Base-by-base conservation (phyloP, 805 yeast genomes). In the Wickerhamomyces canadensis region DNA sequence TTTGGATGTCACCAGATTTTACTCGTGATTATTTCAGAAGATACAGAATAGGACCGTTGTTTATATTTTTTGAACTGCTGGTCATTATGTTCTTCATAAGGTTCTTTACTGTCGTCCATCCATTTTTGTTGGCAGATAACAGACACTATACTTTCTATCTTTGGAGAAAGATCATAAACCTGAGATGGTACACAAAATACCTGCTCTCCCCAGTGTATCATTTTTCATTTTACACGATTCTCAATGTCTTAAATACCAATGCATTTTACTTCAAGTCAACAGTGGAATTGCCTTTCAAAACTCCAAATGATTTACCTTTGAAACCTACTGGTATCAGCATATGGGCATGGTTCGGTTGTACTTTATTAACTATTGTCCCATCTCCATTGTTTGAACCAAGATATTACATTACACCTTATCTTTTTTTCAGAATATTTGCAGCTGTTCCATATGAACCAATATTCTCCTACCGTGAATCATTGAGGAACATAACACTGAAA, bases 311-410 rank as follows among this genome's bases (percentile, higher is more conserved):
- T 18, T 38, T 65, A 19, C 72, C 72, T 4, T 43, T 64, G 19
- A 67, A 65, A 43, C 57, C 67, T 35, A 63, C 71, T 12, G 70
- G 68, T 19, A 62, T 68, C 16, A 60, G 80, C n/a, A 67, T 72
- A 29, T 35, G 75, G 5, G 72, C 78, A 0, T 78, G 70, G 41
- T 37, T 77, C 2, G 58, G 61, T 0, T 80, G 88, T 30, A 65
- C 76, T 0, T 49, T 68, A 1, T 57, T 76, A 6, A 82, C 93
- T 0, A 66, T 93, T 16, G 74, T 84, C 0, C 96, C 98, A 16
- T 80, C 96, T 0, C 98, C 98, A 5, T 66, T 93, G 45, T 80
- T 93, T 52, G 98, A 93, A 60, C 96, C 97, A 34, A 74, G 98
- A 40, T 93, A 93, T 57, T 93, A 82, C 58, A 84, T 91, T 34